These are phyloP conservation scores for Acanthamoeba lugdunensis DNA, from an alignment of 208 protist genomes.

Conservation along the genomic window DNA sequence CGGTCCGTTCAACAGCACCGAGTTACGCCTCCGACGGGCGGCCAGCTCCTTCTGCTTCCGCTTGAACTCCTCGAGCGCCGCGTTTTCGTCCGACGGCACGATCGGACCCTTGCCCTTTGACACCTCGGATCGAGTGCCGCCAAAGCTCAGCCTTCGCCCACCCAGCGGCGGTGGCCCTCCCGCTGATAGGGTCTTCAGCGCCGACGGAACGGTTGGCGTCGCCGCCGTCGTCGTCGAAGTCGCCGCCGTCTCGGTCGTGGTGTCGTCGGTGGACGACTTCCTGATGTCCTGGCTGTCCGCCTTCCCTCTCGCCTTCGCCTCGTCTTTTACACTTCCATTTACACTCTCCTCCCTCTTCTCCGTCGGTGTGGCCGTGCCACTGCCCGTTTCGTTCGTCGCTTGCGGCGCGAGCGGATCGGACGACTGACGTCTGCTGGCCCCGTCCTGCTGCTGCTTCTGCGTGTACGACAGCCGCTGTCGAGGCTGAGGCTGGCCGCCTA, in stretches of 20 bases:
- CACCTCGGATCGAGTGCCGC: not conserved
- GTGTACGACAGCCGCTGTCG: not conserved
- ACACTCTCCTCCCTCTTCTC: conserved; percentile 2
- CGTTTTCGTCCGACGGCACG: conserved; percentile 29
- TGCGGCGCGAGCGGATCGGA: too few species aligned
- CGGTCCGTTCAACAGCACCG: not conserved
- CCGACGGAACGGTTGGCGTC: not conserved
- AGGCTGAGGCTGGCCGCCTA: not conserved
- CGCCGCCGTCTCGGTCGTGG: not conserved
- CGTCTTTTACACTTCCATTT: conserved; percentile 36
- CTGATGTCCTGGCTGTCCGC: not conserved
- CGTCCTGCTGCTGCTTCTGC: too few species aligned
- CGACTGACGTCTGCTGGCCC: too few species aligned
- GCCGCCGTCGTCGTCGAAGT: not conserved
- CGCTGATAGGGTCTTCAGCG: not conserved
- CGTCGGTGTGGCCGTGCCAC: not conserved
- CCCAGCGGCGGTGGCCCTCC: not conserved
- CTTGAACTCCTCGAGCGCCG: conserved; percentile 46
- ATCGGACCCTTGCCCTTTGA: not conserved
- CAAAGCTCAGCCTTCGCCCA: not conserved
- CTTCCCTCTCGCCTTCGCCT: not conserved
- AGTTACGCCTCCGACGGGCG: not conserved
- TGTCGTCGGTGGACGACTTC: not conserved
- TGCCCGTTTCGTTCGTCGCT: too few species aligned
- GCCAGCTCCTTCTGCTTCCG: conserved; percentile 45